Evolutionary conservation across 768 basidiomycete species (phyloP), one percentile per base, ranked within the genome.

Genomic region (Cystobasidium ongulense): DNA sequence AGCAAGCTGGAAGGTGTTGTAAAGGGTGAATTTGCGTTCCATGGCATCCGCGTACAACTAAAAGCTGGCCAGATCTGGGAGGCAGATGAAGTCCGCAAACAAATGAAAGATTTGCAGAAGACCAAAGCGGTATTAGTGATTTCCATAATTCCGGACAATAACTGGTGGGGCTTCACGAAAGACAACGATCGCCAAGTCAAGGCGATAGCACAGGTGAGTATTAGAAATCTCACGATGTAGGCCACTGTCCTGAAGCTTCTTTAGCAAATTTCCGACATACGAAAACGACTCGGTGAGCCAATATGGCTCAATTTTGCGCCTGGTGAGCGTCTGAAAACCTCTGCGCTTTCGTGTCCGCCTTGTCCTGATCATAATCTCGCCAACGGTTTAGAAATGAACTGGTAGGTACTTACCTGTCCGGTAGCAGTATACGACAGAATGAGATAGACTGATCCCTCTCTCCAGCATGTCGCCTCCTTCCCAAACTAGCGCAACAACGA

Each of bases 241-340:
- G 8, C 31, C 17, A 7, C 5, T 63, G 36, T 8, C 62, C 8
- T 63, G 5, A 39, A 21, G 33, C 23, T 5, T 27, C 62, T 64
- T 5, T 23, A 64, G 63, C 11, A 64, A 64, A 39, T 38, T 25
- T 29, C 15, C 10, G 23, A 39, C 35, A 39, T 64, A 7, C 35
- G 25, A 39, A 10, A 27, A 10, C 5, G 39, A 5, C 25, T 36
- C 5, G 38, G 38, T 21, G 18, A 17, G 18, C 31, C 31, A 31
- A 35, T 64, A 36, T 64, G 63, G 63, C 63, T 64, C 11, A 35
- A 41, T 15, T 64, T 64, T 25, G 63, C 63, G 63, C 41, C 63
- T 7, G 63, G 63, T 39, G 10, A 64, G 63, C 3, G 23, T n/a
- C 18, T 33, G 5, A 63, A 27, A 21, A 13, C 23, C 62, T 63